Conservation (phyloP, 1,284 basidiomycete species). For the Ganoderma lingzhi region DNA sequence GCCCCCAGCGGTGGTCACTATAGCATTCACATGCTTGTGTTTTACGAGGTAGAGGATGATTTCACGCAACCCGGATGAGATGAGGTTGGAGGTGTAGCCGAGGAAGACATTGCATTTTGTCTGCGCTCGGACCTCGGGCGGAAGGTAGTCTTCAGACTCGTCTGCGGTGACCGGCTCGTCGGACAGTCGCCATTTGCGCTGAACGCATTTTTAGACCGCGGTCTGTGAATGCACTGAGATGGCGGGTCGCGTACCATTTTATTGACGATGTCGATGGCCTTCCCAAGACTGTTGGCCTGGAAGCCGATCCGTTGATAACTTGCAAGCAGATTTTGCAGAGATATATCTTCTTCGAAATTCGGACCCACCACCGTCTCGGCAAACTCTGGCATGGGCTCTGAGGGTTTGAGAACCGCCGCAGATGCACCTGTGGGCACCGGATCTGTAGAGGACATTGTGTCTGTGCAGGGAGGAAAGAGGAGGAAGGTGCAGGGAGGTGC, state of each 20-base stretch:
- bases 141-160: conserved; percentile 70
- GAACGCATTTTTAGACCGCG: conserved; percentile 12
- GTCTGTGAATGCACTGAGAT: conserved; percentile 9
- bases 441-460: conserved; percentile 33
- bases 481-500: not conserved
- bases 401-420: conserved; percentile 80
- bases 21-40: conserved; percentile 88
- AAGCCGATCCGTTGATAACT: conserved; percentile 95
- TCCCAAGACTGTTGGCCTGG: conserved; percentile 91
- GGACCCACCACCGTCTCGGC: conserved; percentile 88
- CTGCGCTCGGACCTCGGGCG: conserved; percentile 67
- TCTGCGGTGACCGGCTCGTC: conserved; percentile 78
- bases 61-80: conserved; percentile 97
- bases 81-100: conserved; percentile 98
- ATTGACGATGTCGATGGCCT: conserved; percentile 91
- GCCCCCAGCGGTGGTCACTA: conserved; percentile 98
- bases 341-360: conserved; percentile 79
- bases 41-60: conserved; percentile 94
- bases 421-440: conserved; percentile 64
- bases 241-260: conserved; percentile 71
- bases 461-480: not conserved
- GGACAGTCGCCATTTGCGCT: conserved; percentile 87
- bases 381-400: conserved; percentile 78
- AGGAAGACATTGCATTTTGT: conserved; percentile 91
- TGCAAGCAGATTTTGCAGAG: conserved; percentile 76